Base-by-base conservation (phyloP, 2,329 filamentous ascomycete species). In the Penicillium sp. region DNA sequence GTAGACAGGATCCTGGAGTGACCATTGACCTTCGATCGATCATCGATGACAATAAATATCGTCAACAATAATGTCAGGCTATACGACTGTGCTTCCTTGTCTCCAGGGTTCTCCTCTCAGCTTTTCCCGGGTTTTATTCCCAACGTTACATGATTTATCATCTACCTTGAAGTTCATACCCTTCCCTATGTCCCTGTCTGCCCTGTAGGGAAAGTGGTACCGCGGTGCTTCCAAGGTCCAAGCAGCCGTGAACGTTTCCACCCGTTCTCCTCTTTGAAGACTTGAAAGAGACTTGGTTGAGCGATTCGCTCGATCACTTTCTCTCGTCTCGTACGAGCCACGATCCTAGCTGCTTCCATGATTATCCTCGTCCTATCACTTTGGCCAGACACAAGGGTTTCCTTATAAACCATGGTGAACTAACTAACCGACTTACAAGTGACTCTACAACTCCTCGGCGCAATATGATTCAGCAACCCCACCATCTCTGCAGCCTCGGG, bases 401-500 rank as follows among this genome's bases (percentile, higher is more conserved):
- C 20, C 11, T 49, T 20, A 35, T 49, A 35, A 20, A 35, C 28
- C 31, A 45, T 15, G 8, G 42, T 6, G 20, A 14, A 45, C 42
- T 28, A 14, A 45, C 42, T 28, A 28, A 28, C 22, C 15, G 22
- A 7, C 14, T 15, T 10, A 31, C 22, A 22, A 28, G 12, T 14
- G 5, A n/a, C 3, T 22, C 38, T 20, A 0, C 38, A 25, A 58
- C 42, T 54, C 15, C 38, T 45, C 47, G 49, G 49, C 39, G 35
- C 20, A 52, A 38, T 38, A 52, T 52, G 49, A 52, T n/a, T 52
- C 22, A 52, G 49, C 49, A 52, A 52, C 49, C 38, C 49, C 49
- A 52, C 49, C 35, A 5, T 37, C 35, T n/a, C 17, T 53, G 54
- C 52, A 22, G 25, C 48, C 38, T 49, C 71, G 71, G 71, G 47